phyloP scores from a whole-genome alignment of 2,329 filamentous ascomycete genomes.

The Phymatotrichopsis omnivora region DNA sequence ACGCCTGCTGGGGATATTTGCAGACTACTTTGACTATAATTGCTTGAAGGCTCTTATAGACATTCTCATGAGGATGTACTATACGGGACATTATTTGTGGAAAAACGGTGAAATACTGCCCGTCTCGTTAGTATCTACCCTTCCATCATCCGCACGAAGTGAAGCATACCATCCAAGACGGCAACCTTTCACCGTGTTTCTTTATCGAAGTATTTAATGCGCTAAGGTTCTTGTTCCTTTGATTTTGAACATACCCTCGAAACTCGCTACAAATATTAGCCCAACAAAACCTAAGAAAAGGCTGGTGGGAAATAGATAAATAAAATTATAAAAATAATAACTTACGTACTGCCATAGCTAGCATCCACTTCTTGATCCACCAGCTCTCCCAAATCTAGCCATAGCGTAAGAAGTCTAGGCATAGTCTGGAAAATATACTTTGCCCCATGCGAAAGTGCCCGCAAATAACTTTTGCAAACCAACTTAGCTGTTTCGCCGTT shows the following conservation, averaged over 20 bases:
- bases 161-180: conserved; percentile 38
- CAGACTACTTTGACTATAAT: conserved; percentile 82
- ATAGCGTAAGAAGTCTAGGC: conserved; percentile 82
- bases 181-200: conserved; percentile 52
- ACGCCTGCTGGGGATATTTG: conserved; percentile 76
- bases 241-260: conserved; percentile 39
- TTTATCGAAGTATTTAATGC: conserved; percentile 63
- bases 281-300: conserved; percentile 9
- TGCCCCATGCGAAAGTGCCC: conserved; percentile 75
- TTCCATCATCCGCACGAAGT: not conserved
- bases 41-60: conserved; percentile 63
- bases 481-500: conserved; percentile 77
- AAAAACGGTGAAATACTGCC: conserved; percentile 51
- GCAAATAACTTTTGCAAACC: conserved; percentile 86
- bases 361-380: conserved; percentile 51
- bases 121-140: no score
- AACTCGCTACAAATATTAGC: conserved; percentile 35
- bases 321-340: no score
- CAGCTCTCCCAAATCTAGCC: conserved; percentile 80
- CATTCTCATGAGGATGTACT: conserved; percentile 67
- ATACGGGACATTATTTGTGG: conserved; percentile 95
- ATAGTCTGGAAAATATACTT: conserved; percentile 96
- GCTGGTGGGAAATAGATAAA: not conserved
- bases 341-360: conserved; percentile 41
- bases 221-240: conserved; percentile 55